phyloP scores from a whole-genome alignment of 2,329 filamentous ascomycete species.

The Huntiella bhutanensis region DNA sequence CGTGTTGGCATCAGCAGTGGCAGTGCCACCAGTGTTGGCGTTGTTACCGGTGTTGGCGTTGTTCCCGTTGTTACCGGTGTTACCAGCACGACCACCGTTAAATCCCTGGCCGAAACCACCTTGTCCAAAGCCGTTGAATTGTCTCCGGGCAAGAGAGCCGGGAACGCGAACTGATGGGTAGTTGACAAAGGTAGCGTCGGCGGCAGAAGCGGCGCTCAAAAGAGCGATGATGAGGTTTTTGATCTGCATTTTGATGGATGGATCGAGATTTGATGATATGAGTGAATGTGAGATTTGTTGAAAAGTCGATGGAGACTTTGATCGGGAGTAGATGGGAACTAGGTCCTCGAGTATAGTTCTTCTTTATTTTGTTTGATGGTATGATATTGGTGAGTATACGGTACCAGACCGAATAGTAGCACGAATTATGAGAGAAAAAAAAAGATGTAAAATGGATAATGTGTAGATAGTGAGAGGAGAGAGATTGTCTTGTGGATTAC shows the following conservation, averaged over 20 bases:
- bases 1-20: conserved; percentile 17
- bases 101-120: conserved; percentile 6
- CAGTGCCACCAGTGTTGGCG: conserved; percentile 12
- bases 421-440: conserved; percentile 19
- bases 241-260: conserved; percentile 29
- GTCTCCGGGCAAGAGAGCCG: conserved; percentile 23
- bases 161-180: conserved; percentile 21
- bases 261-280: neutral
- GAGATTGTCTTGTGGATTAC: conserved; percentile 1
- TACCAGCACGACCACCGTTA: conserved; percentile 10
- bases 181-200: conserved; percentile 25
- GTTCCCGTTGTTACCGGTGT: conserved; percentile 5
- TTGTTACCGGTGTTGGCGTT: conserved; percentile 14
- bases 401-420: conserved; percentile 30
- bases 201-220: conserved; percentile 25
- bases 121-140: conserved; percentile 17
- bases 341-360: conserved; percentile 13
- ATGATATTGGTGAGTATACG: conserved; percentile 14
- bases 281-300: conserved; percentile 15
- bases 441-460: conserved; percentile 17
- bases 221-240: conserved; percentile 31
- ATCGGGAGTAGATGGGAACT: too few species aligned
- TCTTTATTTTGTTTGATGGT: conserved; percentile 14
- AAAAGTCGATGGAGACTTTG: neutral
- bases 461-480: neutral